Evolutionary conservation across 1,139 yeast species (phyloP), one percentile per base, ranked within the genome.

Genomic region (Meyerozyma carpophila): DNA sequence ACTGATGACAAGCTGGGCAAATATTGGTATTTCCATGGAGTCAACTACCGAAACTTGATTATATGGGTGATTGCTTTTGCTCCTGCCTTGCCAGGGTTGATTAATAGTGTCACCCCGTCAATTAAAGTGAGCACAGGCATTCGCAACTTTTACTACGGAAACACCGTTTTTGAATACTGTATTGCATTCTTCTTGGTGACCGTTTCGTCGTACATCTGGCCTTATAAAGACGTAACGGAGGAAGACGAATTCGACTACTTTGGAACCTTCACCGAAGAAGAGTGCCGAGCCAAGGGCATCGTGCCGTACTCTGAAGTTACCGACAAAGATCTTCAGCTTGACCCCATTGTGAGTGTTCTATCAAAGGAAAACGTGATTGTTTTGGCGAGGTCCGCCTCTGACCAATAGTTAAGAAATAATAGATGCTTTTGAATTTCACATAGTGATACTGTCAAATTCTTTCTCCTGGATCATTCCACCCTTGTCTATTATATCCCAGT

Each of bases 41-140:
- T 41, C 25, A 46, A 46, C 37, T 42, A 29, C 28, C 24, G 45
- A 28, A 18, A 37, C 14, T 24, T 46, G 13, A 11, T 42, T 20
- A 36, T 44, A 10, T 46, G 44, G 43, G 20, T 36, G 16, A 26
- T 46, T 36, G 40, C 42, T 4, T 42, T 42, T 29, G 41, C 47
- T 16, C 48, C 48, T 24, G 48, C 47, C 13, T 18, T 46, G 21
- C 44, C 53, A 3, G 47, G 53, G n/a, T 42, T 50, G 40, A 48
- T 48, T 10, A 60, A 66, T 32, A 56, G 52, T 21, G 66, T 63
- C 16, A 62, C 59, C 32, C 59, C 66, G 2, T 21, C 21, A 3
- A 25, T 36, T 11, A 27, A 26, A 9, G 29, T 41, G 14, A 45
- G 45, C 10, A 41, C 41, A 21, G 51, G 52, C 13, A 27, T 40